A percentile compares a stretch with the other conserved stretches of the same genome.
phyloP scores from a whole-genome alignment of 2,329 filamentous ascomycete species.

The Neopestalotiopsis clavispora region DNA sequence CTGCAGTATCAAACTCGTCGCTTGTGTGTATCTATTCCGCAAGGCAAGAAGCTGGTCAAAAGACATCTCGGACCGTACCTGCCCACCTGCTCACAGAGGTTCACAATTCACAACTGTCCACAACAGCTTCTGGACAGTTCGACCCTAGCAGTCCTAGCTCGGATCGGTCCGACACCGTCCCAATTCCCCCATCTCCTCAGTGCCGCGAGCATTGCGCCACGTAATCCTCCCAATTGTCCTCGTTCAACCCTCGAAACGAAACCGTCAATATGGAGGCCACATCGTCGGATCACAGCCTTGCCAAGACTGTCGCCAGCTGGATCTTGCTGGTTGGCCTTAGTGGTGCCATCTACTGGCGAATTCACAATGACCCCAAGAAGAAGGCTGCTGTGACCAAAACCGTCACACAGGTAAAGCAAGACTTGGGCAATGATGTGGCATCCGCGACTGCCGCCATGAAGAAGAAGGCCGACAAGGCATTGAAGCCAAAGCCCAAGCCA shows the following conservation, averaged over 20 bases:
- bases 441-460: conserved; percentile 30
- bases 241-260: background rate
- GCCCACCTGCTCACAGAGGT: background rate
- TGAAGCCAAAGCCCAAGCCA: conserved; percentile 41
- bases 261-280: conserved; percentile 31
- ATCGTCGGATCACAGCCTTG: conserved; percentile 28
- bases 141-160: background rate
- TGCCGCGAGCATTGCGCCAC: conserved; percentile 10
- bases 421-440: conserved; percentile 19
- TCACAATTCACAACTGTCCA: background rate
- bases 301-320: conserved; percentile 43
- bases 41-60: background rate
- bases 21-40: background rate
- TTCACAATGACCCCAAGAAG: background rate
- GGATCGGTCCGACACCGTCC: conserved; percentile 15
- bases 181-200: conserved; percentile 13
- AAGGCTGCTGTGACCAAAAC: conserved; percentile 22
- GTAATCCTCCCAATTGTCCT: background rate
- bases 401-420: conserved; percentile 19
- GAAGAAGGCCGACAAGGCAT: conserved; percentile 43
- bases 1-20: background rate
- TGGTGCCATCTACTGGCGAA: conserved; percentile 28
- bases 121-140: background rate
- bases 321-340: conserved; percentile 35
- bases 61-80: background rate